phyloP scores from a whole-genome alignment of 2,329 filamentous ascomycete species.

The Bipolaris zeicola region DNA sequence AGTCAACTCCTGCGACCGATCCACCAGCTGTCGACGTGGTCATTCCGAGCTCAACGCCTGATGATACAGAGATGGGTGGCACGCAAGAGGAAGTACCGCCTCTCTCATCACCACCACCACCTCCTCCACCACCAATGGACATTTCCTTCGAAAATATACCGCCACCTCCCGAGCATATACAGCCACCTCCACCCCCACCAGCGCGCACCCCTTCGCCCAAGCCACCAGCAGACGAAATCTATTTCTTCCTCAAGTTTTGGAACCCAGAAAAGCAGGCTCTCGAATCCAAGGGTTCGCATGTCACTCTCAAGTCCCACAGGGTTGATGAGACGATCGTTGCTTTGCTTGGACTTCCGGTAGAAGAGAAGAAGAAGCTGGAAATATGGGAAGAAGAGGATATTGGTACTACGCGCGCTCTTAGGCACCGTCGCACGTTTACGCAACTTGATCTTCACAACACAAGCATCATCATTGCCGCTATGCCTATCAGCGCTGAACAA shows the following conservation, averaged over 20 bases:
- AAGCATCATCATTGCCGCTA: conserved; percentile 41
- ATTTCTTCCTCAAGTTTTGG: conserved; percentile 51
- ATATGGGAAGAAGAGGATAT: conserved; percentile 56
- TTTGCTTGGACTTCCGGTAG: conserved; percentile 35
- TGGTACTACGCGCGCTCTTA: conserved; percentile 33
- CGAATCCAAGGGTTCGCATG: conserved; percentile 40
- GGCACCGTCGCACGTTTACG: conserved; percentile 41
- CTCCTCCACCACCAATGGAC: conserved; percentile 10
- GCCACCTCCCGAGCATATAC: conserved; percentile 15
- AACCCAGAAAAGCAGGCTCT: conserved; percentile 44
- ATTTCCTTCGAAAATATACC: conserved; percentile 1
- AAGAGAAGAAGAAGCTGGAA: conserved; percentile 52
- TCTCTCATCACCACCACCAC: conserved; percentile 26
- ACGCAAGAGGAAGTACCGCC: conserved; percentile 40
- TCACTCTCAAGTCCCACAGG: conserved; percentile 38
- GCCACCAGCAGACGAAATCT: conserved; percentile 43
- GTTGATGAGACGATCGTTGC: conserved; percentile 43
- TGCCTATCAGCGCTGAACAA: conserved; percentile 36
- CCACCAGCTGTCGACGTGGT: conserved; percentile 31
- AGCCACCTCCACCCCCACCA: conserved; percentile 30
- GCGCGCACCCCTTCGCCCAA: conserved; percentile 27
- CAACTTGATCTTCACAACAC: conserved; percentile 41
- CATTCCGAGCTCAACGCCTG: conserved; percentile 18
- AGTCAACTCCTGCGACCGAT: conserved; percentile 20
- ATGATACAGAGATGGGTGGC: conserved; percentile 47